These are phyloP conservation scores for Pichia sp. DNA, from an alignment of 1,139 yeast genomes.

Conservation along the genomic window DNA sequence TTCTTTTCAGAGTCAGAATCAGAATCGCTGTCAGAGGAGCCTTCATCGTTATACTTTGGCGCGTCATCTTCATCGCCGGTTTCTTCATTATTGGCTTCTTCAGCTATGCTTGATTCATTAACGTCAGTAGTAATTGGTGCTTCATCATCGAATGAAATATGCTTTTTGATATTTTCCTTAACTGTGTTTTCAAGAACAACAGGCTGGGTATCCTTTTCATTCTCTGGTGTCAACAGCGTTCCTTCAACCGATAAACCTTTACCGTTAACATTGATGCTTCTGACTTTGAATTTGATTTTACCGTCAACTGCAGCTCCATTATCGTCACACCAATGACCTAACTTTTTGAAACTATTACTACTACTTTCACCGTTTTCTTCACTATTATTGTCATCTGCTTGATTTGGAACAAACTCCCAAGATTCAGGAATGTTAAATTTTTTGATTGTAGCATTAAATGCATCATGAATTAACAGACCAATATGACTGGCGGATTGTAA, in stretches of 20 bases:
- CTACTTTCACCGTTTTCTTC: conserved; percentile 12
- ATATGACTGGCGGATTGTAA: conserved; percentile 94
- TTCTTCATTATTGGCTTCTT: not conserved
- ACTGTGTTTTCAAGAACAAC: conserved; percentile 25
- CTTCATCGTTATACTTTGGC: not conserved
- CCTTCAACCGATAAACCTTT: conserved; percentile 83
- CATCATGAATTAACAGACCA: conserved; percentile 84
- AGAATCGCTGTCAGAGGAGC: not conserved
- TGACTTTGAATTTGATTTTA: conserved; percentile 65
- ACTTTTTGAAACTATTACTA: conserved; percentile 28
- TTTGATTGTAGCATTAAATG: conserved; percentile 89
- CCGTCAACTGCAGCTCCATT: conserved; percentile 72
- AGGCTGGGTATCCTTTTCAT: conserved; percentile 48
- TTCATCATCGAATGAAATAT: conserved; percentile 24
- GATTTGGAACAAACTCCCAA: conserved; percentile 80
- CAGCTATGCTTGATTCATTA: not conserved
- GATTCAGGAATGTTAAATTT: conserved; percentile 71
- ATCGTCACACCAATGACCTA: conserved; percentile 85
- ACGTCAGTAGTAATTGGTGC: conserved; percentile 20
- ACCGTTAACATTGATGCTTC: conserved; percentile 68
- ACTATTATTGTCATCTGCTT: conserved; percentile 43
- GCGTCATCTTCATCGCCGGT: conserved; percentile 3
- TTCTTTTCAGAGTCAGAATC: conserved; percentile 1
- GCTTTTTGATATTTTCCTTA: conserved; percentile 15
- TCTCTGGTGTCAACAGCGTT: conserved; percentile 58